A percentile compares a stretch with the other conserved stretches of the same genome.
phyloP scores from a whole-genome alignment of 2,329 filamentous ascomycete genomes.

The Pseudocercospora fijiensis region DNA sequence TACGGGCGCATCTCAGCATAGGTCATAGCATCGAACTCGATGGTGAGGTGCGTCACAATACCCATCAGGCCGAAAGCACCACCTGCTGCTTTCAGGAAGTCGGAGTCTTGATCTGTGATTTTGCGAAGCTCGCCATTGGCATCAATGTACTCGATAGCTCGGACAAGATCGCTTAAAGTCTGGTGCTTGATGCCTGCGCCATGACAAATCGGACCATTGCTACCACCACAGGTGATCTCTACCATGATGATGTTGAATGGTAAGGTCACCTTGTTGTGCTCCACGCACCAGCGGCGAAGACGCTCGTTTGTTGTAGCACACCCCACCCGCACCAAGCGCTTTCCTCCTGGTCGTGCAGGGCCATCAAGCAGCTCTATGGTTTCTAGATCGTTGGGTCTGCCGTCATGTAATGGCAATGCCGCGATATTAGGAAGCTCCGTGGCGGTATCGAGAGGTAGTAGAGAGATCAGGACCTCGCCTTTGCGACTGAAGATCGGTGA shows the following conservation, averaged over 20 bases:
- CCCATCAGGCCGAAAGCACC: conserved; percentile 50
- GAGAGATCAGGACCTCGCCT: conserved; percentile 16
- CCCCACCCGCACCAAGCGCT: conserved; percentile 14
- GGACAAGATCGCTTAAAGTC: conserved; percentile 18
- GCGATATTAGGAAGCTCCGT: conserved; percentile 13
- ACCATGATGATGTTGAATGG: conserved; percentile 20
- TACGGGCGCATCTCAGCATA: conserved; percentile 49
- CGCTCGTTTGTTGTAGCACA: conserved; percentile 18
- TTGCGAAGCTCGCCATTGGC: conserved; percentile 16
- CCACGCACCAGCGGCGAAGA: conserved; percentile 19
- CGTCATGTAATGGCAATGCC: conserved; percentile 11
- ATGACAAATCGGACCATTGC: conserved; percentile 19
- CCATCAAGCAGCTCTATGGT: conserved; percentile 14
- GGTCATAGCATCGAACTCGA: conserved; percentile 50
- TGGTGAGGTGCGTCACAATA: conserved; percentile 51
- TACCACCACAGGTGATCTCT: conserved; percentile 18
- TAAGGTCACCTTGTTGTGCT: conserved; percentile 15
- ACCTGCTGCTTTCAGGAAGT: conserved; percentile 14
- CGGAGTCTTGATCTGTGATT: conserved; percentile 11
- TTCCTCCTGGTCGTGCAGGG: conserved; percentile 8
- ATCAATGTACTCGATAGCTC: conserved; percentile 17
- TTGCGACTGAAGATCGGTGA: conserved; percentile 14
- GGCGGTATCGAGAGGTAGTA: conserved; percentile 12
- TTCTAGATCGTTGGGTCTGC: conserved; percentile 11
- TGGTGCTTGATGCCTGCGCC: conserved; percentile 16